Evolutionary conservation across 805 yeast genomes (phyloP).

Genomic region (Cyberlindnera galapagoensis): DNA sequence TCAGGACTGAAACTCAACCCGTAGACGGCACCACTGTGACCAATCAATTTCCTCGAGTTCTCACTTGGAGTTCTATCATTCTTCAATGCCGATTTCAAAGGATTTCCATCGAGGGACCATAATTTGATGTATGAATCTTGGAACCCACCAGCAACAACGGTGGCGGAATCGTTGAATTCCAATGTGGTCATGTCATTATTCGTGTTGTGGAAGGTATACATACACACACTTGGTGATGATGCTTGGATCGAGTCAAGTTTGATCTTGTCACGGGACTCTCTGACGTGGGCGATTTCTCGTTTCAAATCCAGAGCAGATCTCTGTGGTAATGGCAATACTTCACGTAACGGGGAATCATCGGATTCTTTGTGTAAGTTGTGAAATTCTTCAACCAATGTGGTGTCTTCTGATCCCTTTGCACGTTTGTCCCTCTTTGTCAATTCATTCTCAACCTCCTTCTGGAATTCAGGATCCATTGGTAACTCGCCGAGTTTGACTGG

Average conservation of each 20-base stretch:
- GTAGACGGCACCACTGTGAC: constrained; percentile 93
- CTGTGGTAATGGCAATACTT: constrained; percentile 77
- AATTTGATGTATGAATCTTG: constrained; percentile 85
- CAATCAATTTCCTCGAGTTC: constrained; percentile 51
- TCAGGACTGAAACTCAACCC: constrained; percentile 90
- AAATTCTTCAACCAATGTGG: constrained; percentile 58
- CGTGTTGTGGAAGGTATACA: constrained; percentile 97
- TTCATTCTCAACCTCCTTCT: constrained; percentile 79
- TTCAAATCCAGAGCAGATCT: constrained; percentile 76
- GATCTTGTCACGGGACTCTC: constrained; percentile 74
- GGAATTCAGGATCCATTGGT: constrained; percentile 82
- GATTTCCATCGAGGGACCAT: constrained; percentile 92
- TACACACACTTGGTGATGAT: constrained; percentile 87
- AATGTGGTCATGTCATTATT: constrained; percentile 81
- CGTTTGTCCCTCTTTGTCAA: constrained; percentile 72
- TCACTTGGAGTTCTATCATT: constrained; percentile 44
- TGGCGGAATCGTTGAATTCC: constrained; percentile 81
- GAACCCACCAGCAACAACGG: constrained; percentile 89
- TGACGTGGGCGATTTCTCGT: constrained; percentile 69
- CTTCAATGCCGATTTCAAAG: constrained; percentile 56
- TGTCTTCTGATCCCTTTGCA: constrained; percentile 32
- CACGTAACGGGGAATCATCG: constrained; percentile 63
- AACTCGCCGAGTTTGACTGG: constrained; percentile 75
- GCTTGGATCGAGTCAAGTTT: constrained; percentile 66
- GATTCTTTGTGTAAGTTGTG: constrained; percentile 37